Conservation (phyloP, 352 stramenopile species). For the Globisporangium ultimum region DNA sequence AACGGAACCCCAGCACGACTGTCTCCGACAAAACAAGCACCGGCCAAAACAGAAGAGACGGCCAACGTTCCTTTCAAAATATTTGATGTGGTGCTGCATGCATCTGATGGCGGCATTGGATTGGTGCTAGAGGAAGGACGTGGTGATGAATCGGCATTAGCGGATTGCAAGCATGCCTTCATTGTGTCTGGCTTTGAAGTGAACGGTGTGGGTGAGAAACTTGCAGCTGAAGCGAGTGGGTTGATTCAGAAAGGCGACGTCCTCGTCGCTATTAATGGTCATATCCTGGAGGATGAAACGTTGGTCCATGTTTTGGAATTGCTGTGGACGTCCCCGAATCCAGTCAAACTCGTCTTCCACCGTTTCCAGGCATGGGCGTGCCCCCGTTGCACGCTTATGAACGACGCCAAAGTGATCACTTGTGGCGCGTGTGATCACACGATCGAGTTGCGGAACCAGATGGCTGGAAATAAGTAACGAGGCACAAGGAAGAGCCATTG, state of each 20-base stretch:
- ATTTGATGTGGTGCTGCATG: conserved; percentile 58
- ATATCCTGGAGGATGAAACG: conserved; percentile 35
- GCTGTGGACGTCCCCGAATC: conserved; percentile 65
- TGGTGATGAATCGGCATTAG: conserved; percentile 3
- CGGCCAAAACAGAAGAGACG: not conserved
- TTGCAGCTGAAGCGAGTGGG: conserved; percentile 67
- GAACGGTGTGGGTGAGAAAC: conserved; percentile 56
- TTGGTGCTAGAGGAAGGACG: conserved; percentile 44
- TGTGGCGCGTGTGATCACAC: conserved; percentile 57
- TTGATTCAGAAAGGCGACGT: conserved; percentile 57
- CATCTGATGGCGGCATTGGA: conserved; percentile 69
- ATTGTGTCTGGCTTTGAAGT: conserved; percentile 60
- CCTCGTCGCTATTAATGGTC: conserved; percentile 60
- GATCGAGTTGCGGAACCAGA: conserved; percentile 12
- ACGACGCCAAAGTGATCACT: conserved; percentile 25
- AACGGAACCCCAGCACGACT: not conserved
- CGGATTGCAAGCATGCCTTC: conserved; percentile 28
- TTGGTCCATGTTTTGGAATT: conserved; percentile 64
- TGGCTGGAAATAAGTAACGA: not conserved
- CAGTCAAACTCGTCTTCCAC: conserved; percentile 63
- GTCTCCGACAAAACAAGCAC: not conserved
- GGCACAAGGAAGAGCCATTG: not conserved
- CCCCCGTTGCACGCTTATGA: conserved; percentile 72
- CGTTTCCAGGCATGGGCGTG: conserved; percentile 63
- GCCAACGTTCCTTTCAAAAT: conserved; percentile 26